Evolutionary conservation across 768 basidiomycete genomes (phyloP).

Genomic region (Leccinum arenicola): DNA sequence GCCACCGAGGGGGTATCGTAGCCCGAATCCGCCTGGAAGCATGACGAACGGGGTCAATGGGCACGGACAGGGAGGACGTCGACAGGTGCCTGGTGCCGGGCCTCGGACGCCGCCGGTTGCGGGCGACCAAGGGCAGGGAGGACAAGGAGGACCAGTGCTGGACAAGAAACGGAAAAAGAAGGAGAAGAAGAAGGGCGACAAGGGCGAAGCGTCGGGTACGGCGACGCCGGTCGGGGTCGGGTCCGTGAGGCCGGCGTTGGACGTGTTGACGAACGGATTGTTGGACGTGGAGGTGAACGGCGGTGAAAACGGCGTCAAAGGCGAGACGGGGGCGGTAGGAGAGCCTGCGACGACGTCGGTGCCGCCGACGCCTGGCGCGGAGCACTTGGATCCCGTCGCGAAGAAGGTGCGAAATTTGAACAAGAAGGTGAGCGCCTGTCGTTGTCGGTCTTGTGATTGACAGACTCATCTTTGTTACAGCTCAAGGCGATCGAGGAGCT

Average conservation of each 20-base stretch:
- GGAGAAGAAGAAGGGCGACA: slow-evolving; percentile 52
- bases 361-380: slow-evolving; percentile 54
- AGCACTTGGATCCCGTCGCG: slow-evolving; percentile 71
- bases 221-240: slow-evolving; percentile 28
- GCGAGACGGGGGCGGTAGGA: not conserved
- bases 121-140: slow-evolving; percentile 28
- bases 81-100: slow-evolving; percentile 72
- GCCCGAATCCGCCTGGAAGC: slow-evolving; percentile 52
- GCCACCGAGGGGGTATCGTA: slow-evolving; percentile 60
- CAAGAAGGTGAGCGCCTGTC: slow-evolving; percentile 69
- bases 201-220: slow-evolving; percentile 27
- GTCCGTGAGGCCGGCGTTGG: slow-evolving; percentile 35
- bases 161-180: slow-evolving; percentile 51
- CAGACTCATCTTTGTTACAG: slow-evolving; percentile 36
- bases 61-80: slow-evolving; percentile 28
- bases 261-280: slow-evolving; percentile 33
- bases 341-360: slow-evolving; percentile 27
- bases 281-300: slow-evolving; percentile 17
- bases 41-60: slow-evolving; percentile 36
- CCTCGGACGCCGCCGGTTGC: slow-evolving; percentile 46
- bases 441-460: not conserved
- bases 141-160: slow-evolving; percentile 28
- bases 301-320: slow-evolving; percentile 2
- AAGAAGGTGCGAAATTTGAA: slow-evolving; percentile 95
- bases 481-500: slow-evolving; percentile 99